These are phyloP conservation scores for Babesia ovis DNA, from an alignment of 169 alveolate species.

Conservation along the genomic window DNA sequence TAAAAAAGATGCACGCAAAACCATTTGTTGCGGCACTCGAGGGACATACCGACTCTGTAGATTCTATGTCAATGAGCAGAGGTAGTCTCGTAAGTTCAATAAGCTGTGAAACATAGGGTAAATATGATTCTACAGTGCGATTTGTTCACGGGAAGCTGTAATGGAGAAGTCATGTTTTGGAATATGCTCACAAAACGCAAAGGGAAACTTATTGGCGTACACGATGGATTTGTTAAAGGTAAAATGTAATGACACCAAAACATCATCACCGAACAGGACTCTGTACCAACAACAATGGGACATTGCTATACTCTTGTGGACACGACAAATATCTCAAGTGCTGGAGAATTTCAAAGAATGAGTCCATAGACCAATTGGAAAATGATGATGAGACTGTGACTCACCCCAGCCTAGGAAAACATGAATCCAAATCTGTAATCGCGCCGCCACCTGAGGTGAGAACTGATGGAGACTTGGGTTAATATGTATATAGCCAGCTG, in stretches of 20 bases:
- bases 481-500: constrained; percentile 26
- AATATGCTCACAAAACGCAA: constrained; percentile 87
- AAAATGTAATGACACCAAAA: not conserved
- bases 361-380: constrained; percentile 60
- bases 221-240: constrained; percentile 93
- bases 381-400: constrained; percentile 7
- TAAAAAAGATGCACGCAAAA: constrained; percentile 95
- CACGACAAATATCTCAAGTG: constrained; percentile 87
- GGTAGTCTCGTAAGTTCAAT: constrained; percentile 48
- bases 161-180: constrained; percentile 96
- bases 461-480: not conserved
- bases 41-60: constrained; percentile 96
- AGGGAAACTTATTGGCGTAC: constrained; percentile 86
- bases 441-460: constrained; percentile 11
- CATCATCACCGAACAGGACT: constrained; percentile 70
- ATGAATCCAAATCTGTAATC: constrained; percentile 18
- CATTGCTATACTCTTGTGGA: constrained; percentile 86
- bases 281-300: constrained; percentile 76
- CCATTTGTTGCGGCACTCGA: constrained; percentile 93
- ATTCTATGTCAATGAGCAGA: constrained; percentile 84
- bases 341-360: constrained; percentile 69
- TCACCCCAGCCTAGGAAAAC: not conserved
- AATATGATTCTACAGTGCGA: constrained; percentile 63
- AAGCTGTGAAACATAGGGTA: not conserved
- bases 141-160: constrained; percentile 92